Evolutionary conservation across 108 stramenopile genomes (phyloP).

Genomic region (Fragilaria crotonensis): DNA sequence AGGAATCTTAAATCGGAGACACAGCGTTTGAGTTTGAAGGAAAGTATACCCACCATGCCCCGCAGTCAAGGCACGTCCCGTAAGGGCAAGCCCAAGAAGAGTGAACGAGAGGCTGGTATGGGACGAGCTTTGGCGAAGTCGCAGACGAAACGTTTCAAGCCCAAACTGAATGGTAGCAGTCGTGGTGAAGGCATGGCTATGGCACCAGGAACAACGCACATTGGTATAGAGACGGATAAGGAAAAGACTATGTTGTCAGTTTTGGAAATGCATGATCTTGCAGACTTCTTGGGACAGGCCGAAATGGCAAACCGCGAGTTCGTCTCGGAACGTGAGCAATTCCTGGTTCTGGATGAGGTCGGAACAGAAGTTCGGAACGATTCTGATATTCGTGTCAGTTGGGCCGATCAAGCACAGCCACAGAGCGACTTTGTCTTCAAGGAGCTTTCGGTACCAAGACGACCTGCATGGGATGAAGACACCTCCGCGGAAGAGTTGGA

Average conservation of each 20-base stretch:
- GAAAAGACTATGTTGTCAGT: constrained; percentile 60
- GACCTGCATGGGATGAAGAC: constrained; percentile 86
- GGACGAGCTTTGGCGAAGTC: constrained; percentile 71
- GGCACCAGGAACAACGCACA: constrained; percentile 55
- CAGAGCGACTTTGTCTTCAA: constrained; percentile 68
- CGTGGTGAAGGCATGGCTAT: constrained; percentile 71
- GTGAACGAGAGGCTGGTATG: constrained; percentile 77
- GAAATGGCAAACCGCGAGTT: constrained; percentile 91
- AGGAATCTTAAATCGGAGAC: not conserved
- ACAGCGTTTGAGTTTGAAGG: not conserved
- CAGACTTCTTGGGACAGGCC: constrained; percentile 91
- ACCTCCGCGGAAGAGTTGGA: constrained; percentile 90
- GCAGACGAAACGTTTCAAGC: constrained; percentile 45
- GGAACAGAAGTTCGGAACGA: constrained; percentile 28
- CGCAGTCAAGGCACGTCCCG: constrained; percentile 85
- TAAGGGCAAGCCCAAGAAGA: constrained; percentile 86
- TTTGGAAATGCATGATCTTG: constrained; percentile 85
- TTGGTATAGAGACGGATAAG: constrained; percentile 41
- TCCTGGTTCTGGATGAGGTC: constrained; percentile 50
- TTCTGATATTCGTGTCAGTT: constrained; percentile 11
- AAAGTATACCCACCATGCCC: constrained; percentile 47
- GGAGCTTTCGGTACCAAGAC: constrained; percentile 88
- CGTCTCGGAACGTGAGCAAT: constrained; percentile 72
- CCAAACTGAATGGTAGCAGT: constrained; percentile 53
- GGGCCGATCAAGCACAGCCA: constrained; percentile 4